These are phyloP conservation scores for Gaertneriomyces semiglobifer DNA, from an alignment of 192 early-diverging fungal genomes.

Conservation along the genomic window DNA sequence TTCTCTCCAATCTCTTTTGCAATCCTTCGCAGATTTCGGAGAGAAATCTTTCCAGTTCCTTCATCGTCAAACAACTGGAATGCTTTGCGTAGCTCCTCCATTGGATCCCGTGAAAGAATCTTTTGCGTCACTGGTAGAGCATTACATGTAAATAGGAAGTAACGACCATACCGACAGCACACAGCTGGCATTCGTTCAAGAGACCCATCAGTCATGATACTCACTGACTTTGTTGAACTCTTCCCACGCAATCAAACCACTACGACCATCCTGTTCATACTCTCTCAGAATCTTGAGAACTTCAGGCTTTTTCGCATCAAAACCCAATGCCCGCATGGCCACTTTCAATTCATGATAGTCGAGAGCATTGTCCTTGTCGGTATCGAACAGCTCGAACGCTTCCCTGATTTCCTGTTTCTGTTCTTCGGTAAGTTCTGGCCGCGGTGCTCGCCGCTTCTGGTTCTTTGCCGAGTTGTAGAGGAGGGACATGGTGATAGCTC, in stretches of 20 bases:
- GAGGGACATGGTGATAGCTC: conserved; percentile 22
- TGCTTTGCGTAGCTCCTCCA: conserved; percentile 79
- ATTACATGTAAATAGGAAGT: too few relatives aligned
- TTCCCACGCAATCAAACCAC: conserved; percentile 58
- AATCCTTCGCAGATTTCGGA: conserved; percentile 64
- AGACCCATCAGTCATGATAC: conserved; percentile 26
- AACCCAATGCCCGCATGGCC: conserved; percentile 79
- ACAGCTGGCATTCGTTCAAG: too few relatives aligned
- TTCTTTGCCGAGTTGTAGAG: conserved; percentile 32
- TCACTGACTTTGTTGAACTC: conserved; percentile 71
- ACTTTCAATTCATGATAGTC: conserved; percentile 86
- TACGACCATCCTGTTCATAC: conserved; percentile 53
- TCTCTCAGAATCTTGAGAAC: conserved; percentile 66
- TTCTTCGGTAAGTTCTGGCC: conserved; percentile 62
- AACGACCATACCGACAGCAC: not conserved
- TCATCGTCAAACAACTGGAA: conserved; percentile 81
- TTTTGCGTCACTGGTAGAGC: conserved; percentile 52
- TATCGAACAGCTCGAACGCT: conserved; percentile 97
- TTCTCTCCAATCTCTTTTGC: conserved; percentile 80
- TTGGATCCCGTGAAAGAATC: conserved; percentile 68
- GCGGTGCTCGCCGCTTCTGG: conserved; percentile 29
- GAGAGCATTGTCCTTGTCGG: conserved; percentile 72
- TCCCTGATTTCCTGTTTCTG: conserved; percentile 90
- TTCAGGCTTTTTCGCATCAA: conserved; percentile 79
- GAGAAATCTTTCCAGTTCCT: conserved; percentile 60